Base-by-base conservation (phyloP, 306 rosid genomes). In the Prunus armeniaca region DNA sequence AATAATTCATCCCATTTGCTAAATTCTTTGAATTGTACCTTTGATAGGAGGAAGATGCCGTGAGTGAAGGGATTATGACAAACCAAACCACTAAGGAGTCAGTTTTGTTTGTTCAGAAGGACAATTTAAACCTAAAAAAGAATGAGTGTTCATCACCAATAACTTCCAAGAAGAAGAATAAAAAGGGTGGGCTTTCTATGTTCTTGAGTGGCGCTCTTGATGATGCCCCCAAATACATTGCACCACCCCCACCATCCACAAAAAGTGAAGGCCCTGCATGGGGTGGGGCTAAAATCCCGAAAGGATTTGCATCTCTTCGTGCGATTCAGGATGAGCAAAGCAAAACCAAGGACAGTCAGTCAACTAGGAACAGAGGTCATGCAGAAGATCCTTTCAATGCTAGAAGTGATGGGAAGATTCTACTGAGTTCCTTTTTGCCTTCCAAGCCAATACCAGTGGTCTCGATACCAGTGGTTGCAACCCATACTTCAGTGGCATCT, bases 141-240 rank as follows among this genome's bases (percentile, higher is more conserved):
- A 80, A 61, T 32, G 87, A 77, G 72, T 79, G 73, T 57, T 84
- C 75, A 19, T 77, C 82, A 18, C 80, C 82, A 34, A 80, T 77
- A 69, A 77, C 68, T 73, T 84, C 91, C 67, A 95, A 89, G 91
- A 95, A 92, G 85, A 95, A 92, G 85, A 87, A 82, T 68, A 92
- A 87, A 85, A 95, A 90, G 76, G 97, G 97, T 41, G 98, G 98
- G 71, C 96, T 95, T 65, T 92, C 98, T 12, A 89, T 92, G 98
- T 95, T 95, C 84, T 86, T 95, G 87, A 95, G 97, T 72, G 98
- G 98, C 46, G 97, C 97, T 65, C 90, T 95, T 28, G 98, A 92
- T 72, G 92, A 90, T 55, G 47, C 51, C 24, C 91, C 88, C 0
- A 82, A 89, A 78, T 86, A 80, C 70, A 82, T 79, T 32, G 84